Evolutionary conservation across 176 grass and related monocot genomes (phyloP).

Genomic region (Ananas comosus): DNA sequence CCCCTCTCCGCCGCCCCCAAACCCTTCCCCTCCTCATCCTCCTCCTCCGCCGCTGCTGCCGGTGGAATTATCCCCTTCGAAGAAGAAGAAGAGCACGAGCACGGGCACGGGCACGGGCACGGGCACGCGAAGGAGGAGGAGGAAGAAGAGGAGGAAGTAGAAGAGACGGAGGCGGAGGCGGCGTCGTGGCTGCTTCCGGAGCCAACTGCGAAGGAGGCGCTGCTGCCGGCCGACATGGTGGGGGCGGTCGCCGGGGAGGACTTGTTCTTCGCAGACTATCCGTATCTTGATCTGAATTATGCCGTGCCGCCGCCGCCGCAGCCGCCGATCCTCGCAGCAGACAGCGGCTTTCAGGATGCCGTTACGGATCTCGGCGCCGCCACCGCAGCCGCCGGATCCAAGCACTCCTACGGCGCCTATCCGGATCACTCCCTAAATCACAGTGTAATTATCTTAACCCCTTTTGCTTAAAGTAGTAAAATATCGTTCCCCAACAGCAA

Average conservation of each 20-base stretch:
- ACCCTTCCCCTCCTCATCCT: conserved; percentile 18
- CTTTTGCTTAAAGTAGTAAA: no score
- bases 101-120: no score
- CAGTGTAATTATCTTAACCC: conserved; percentile 37
- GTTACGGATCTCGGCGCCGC: conserved; percentile 16
- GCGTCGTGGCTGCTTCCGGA: conserved; percentile 56
- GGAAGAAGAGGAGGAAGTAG: conserved; percentile 22
- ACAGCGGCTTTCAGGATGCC: conserved; percentile 36
- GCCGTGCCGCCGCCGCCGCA: conserved; percentile 31
- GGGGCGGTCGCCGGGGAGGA: conserved; percentile 15
- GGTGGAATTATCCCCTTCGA: not conserved
- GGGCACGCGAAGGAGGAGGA: no score
- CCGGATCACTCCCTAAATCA: conserved; percentile 44
- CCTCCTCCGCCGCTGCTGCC: not conserved
- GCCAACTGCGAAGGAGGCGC: conserved; percentile 13
- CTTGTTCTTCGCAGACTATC: conserved; percentile 6
- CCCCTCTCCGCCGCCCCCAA: conserved; percentile 34
- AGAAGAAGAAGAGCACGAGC: no score
- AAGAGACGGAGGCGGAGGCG: conserved; percentile 52
- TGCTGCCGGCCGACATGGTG: not conserved
- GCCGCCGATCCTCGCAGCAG: conserved; percentile 63
- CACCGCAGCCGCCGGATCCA: conserved; percentile 29
- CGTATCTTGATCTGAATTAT: not conserved
- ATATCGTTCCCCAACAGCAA: no score
- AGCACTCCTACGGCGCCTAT: conserved; percentile 23